phyloP scores from a whole-genome alignment of 257 asterid species.

The Solanum dulcamara region DNA sequence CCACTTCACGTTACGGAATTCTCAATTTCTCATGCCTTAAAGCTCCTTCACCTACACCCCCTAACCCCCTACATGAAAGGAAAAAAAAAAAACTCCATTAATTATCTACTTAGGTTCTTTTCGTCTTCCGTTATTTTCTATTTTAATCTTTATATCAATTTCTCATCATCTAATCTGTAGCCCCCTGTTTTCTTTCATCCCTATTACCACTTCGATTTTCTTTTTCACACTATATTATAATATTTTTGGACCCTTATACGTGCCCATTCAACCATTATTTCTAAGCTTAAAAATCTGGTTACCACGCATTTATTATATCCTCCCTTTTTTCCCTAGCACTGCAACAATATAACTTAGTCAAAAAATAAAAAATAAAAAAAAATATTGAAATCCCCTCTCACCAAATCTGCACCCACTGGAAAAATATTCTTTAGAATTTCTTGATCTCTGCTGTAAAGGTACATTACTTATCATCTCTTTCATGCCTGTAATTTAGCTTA shows the following conservation, averaged over 20 bases:
- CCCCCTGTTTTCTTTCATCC: neutral
- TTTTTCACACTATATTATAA: neutral
- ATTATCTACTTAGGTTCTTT: neutral
- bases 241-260: neutral
- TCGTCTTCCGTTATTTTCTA: neutral
- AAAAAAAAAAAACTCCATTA: neutral
- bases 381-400: neutral
- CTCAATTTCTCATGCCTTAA: neutral
- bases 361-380: neutral
- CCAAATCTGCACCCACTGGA: conserved; percentile 4
- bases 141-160: neutral
- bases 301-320: conserved; percentile 4
- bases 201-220: neutral
- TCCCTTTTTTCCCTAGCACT: neutral
- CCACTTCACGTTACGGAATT: neutral
- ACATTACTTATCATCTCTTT: neutral
- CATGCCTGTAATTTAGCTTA: neutral
- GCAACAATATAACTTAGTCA: conserved; percentile 5
- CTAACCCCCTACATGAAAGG: neutral
- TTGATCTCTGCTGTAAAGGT: conserved; percentile 1
- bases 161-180: neutral
- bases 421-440: neutral
- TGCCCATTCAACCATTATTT: conserved; percentile 6
- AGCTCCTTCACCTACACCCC: neutral
- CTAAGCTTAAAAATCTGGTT: conserved; percentile 1